phyloP scores from a whole-genome alignment of 139 green algal species.

The Chlorella sp. region DNA sequence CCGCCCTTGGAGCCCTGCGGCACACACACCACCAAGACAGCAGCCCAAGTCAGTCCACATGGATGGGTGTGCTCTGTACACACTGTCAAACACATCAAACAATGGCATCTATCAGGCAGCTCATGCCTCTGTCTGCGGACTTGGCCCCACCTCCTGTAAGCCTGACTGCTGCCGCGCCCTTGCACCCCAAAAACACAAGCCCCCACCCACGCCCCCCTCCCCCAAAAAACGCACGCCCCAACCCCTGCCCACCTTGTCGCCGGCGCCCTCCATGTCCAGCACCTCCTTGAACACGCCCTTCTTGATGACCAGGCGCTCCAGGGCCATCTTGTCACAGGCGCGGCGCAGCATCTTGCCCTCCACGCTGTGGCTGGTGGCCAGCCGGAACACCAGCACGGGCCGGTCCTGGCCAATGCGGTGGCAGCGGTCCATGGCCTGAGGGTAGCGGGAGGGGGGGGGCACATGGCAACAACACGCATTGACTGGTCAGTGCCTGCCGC shows the following conservation, averaged over 20 bases:
- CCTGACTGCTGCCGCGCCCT: not conserved
- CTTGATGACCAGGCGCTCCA: slow-evolving; percentile 92
- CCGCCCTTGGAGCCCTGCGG: not conserved
- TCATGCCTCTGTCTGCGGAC: not conserved
- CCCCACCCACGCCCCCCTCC: not conserved
- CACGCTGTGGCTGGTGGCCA: slow-evolving; percentile 87
- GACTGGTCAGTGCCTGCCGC: too few species aligned
- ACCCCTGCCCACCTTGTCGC: not conserved
- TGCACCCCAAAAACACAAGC: not conserved
- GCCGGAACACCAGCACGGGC: slow-evolving; percentile 92
- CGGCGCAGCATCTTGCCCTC: slow-evolving; percentile 89
- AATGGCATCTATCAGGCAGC: not conserved
- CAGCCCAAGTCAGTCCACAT: not conserved
- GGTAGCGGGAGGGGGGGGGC: too few species aligned
- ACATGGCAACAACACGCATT: too few species aligned
- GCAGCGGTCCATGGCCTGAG: slow-evolving; percentile 96
- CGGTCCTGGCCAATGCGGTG: slow-evolving; percentile 96
- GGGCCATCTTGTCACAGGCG: slow-evolving; percentile 84
- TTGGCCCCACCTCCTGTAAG: not conserved
- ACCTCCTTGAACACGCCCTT: slow-evolving; percentile 90
- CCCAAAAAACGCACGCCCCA: not conserved
- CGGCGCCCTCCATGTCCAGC: not conserved
- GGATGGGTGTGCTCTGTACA: not conserved
- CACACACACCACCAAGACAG: not conserved
- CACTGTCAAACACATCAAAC: not conserved